A percentile compares a stretch with the other conserved stretches of the same genome.
Evolutionary conservation across 169 alveolate genomes (phyloP).

Genomic region (Plasmodium inui): DNA sequence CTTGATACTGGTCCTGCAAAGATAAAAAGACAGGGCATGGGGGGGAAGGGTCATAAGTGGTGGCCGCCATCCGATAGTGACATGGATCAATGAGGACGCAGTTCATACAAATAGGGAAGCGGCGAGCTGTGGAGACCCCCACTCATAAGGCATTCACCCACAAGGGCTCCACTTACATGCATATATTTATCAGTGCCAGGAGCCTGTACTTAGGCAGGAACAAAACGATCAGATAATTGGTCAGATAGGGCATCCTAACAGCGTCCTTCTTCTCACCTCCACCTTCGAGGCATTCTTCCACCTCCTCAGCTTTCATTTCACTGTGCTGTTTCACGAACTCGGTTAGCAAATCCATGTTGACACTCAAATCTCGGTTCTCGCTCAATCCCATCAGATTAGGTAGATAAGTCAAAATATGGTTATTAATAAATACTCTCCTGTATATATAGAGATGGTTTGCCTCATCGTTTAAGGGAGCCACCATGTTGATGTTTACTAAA

Average conservation of each 20-base stretch:
- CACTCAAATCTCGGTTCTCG: constrained; percentile 33
- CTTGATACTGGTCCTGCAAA: constrained; percentile 49
- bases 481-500: constrained; percentile 53
- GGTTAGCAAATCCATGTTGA: constrained; percentile 14
- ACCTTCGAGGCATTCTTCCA: neutral
- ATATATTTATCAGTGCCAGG: constrained; percentile 61
- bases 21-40: too few relatives aligned
- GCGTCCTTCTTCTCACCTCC: neutral
- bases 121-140: neutral
- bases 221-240: constrained; percentile 59
- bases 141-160: too few relatives aligned
- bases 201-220: constrained; percentile 60
- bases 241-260: constrained; percentile 52
- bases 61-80: neutral
- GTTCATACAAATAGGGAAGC: too few relatives aligned
- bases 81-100: neutral
- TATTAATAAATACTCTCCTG: constrained; percentile 13
- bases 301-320: neutral
- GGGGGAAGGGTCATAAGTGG: neutral
- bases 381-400: constrained; percentile 34
- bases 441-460: constrained; percentile 48
- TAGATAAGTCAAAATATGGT: constrained; percentile 34
- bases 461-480: constrained; percentile 45
- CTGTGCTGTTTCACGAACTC: constrained; percentile 43
- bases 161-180: constrained; percentile 19